Evolutionary conservation across 768 basidiomycete species (phyloP), one percentile per base, ranked within the genome.

Genomic region (Kwoniella heveanensis): DNA sequence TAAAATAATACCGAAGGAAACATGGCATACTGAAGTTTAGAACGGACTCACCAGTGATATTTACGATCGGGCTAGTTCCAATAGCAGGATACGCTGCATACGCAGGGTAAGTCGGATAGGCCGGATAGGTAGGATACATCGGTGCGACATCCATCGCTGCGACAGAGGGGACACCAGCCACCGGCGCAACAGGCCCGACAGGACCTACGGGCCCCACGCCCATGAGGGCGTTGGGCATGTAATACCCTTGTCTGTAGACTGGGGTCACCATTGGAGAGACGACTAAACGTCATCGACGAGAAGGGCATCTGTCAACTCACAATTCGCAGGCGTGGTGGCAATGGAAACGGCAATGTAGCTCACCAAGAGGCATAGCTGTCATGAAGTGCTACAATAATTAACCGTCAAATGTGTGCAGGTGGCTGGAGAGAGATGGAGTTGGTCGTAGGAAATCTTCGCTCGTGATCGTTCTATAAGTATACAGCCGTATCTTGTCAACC

Each of bases 211-310:
- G 55, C 22, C 57, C 49, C 29, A 49, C 48, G 8, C 19, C 22
- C 3, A 48, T n/a, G 7, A 58, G 29, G 29, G 29, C 37, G 13
- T 58, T 58, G 26, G 49, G 47, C 49, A 37, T 58, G 17, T 57
- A 36, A 27, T 22, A 57, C 12, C 26, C 24, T 22, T 26, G 47
- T 59, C 21, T 51, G 21, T 32, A 21, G 9, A 59, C n/a, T 19
- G 1, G 19, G n/a, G 29, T 37, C 30, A 26, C 24, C 47, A 58
- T n/a, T 32, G 44, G 46, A 2, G 29, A 32, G 29, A 32, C 57
- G 10, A 44, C 39, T 44, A 17, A n/a, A n/a, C n/a, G n/a, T n/a
- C n/a, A n/a, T n/a, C n/a, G 32, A 6, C 32, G 13, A 32, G 32
- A 32, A 32, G 32, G 5, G 13, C 32, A 32, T n/a, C n/a, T n/a